Evolutionary conservation across 768 basidiomycete genomes (phyloP).

Genomic region (Crassisporium funariophilum): DNA sequence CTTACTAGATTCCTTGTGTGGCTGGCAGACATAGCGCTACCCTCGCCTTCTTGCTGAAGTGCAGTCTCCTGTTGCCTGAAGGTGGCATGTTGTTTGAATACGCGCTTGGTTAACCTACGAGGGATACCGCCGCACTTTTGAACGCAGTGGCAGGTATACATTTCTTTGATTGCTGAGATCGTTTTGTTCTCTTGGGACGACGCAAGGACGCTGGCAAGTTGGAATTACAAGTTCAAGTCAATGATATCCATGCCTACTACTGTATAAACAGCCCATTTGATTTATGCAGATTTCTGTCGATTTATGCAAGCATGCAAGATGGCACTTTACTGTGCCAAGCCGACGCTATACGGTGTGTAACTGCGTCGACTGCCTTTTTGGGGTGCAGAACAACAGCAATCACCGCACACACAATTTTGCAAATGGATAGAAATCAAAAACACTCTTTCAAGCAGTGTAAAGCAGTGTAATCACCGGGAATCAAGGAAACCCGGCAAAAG

Average conservation of each 20-base stretch:
- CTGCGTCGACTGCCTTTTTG: too few relatives aligned
- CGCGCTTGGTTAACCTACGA: slow-evolving; percentile 1
- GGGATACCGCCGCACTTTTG: slow-evolving; percentile 5
- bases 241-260: neutral
- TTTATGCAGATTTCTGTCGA: slow-evolving; percentile 4
- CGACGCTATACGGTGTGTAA: neutral
- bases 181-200: slow-evolving; percentile 2
- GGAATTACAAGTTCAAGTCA: neutral
- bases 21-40: too few relatives aligned
- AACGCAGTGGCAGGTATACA: slow-evolving; percentile 2
- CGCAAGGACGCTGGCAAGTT: too few relatives aligned
- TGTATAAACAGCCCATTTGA: neutral
- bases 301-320: neutral
- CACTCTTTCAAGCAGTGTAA: slow-evolving; percentile 1
- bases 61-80: slow-evolving; percentile 2
- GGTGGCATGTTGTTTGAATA: slow-evolving; percentile 1
- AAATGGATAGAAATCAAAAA: slow-evolving; percentile 2
- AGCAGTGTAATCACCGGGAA: too few relatives aligned
- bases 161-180: neutral
- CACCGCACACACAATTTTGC: slow-evolving; percentile 3
- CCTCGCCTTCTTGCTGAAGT: neutral
- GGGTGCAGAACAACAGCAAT: too few relatives aligned
- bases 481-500: slow-evolving; percentile 5
- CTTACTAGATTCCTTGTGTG: too few relatives aligned
- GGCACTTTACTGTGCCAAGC: neutral